These are phyloP conservation scores for Fagopyrum homotropicum DNA, from an alignment of 148 eudicot species.

Conservation along the genomic window DNA sequence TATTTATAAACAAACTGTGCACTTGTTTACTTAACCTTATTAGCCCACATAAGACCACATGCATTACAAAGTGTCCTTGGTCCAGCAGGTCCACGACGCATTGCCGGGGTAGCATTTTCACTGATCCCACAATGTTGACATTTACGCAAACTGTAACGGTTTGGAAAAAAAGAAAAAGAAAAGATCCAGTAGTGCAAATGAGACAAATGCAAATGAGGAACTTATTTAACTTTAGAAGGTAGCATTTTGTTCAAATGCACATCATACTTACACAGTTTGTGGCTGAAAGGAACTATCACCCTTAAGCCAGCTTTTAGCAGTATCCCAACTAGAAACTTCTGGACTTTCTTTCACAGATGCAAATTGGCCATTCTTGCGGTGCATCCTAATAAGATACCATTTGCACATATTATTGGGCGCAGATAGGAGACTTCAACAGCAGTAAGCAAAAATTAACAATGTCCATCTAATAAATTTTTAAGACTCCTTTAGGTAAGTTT, in stretches of 20 bases:
- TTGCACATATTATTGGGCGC: not conserved
- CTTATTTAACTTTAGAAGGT: not conserved
- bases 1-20: not conserved
- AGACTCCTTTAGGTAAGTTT: not conserved
- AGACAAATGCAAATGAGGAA: not conserved
- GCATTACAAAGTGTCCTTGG: slow-evolving; percentile 46
- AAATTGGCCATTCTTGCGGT: slow-evolving; percentile 39
- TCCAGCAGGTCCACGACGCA: slow-evolving; percentile 47
- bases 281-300: slow-evolving; percentile 19
- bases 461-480: not conserved
- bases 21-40: slow-evolving; percentile 22
- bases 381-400: slow-evolving; percentile 27
- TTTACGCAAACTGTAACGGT: slow-evolving; percentile 20
- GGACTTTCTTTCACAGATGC: slow-evolving; percentile 20
- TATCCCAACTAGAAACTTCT: slow-evolving; percentile 11
- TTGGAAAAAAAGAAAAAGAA: not conserved
- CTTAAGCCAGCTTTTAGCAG: slow-evolving; percentile 25
- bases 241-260: not conserved
- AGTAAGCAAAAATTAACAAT: not conserved
- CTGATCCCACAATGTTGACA: slow-evolving; percentile 37
- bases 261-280: slow-evolving; percentile 28
- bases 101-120: slow-evolving; percentile 39
- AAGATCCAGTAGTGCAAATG: not conserved
- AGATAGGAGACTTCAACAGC: not conserved
- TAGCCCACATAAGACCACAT: slow-evolving; percentile 49